A percentile compares a stretch with the other conserved stretches of the same genome.
These are phyloP conservation scores for Cladosporium sp. DNA, from an alignment of 2,329 filamentous ascomycete genomes.

Conservation along the genomic window DNA sequence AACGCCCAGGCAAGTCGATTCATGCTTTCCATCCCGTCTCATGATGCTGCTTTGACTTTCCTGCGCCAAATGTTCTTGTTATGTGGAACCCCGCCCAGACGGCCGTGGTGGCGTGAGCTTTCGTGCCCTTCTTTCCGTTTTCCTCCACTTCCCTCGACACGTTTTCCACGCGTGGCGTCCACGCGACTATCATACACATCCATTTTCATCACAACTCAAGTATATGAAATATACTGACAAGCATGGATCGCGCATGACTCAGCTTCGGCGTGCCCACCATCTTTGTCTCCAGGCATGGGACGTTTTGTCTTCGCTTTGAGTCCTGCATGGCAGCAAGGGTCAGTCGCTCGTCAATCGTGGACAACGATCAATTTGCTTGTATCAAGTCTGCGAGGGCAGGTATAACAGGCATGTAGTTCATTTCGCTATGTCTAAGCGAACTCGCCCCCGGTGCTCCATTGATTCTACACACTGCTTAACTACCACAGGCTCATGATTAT, in stretches of 20 bases:
- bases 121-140: background rate
- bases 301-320: background rate
- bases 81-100: background rate
- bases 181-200: background rate
- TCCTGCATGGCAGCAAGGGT: background rate
- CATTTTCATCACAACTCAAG: background rate
- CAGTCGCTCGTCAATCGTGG: background rate
- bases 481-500: constrained; percentile 16
- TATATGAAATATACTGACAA: background rate
- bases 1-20: constrained; percentile 1
- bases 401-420: background rate
- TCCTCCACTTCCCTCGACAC: constrained; percentile 7
- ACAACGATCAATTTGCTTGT: background rate
- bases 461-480: background rate
- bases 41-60: background rate
- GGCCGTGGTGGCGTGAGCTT: background rate
- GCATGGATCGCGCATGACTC: background rate
- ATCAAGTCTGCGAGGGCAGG: background rate
- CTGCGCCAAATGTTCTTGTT: background rate
- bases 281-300: background rate
- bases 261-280: background rate
- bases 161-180: background rate
- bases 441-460: background rate
- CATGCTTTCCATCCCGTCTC: background rate
- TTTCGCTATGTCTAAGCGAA: background rate